A percentile compares a stretch with the other conserved stretches of the same genome.
These are phyloP conservation scores for Solanum bukasovii DNA, from an alignment of 257 asterid genomes.

Conservation along the genomic window DNA sequence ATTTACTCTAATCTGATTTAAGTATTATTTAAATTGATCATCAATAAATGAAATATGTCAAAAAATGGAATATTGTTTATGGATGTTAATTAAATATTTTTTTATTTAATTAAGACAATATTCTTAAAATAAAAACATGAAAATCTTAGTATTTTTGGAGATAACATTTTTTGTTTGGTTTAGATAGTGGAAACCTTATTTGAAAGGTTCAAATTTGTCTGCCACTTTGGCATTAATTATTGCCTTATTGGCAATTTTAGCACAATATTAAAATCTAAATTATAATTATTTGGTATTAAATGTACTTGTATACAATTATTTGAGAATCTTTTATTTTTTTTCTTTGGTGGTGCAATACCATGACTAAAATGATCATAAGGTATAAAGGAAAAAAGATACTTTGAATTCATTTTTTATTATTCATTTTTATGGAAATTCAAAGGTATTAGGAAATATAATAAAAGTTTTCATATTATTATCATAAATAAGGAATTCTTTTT, in stretches of 20 bases:
- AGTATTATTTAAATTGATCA: background rate
- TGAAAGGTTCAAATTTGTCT: constrained; percentile 1
- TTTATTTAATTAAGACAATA: background rate
- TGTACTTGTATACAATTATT: background rate
- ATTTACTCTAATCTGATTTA: background rate
- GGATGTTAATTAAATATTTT: background rate
- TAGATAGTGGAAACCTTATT: constrained; percentile 2
- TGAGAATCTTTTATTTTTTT: background rate
- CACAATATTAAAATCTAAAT: background rate
- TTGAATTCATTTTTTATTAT: background rate
- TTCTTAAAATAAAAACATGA: background rate
- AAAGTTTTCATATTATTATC: background rate
- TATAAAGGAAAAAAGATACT: background rate
- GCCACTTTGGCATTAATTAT: background rate
- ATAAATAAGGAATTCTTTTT: background rate
- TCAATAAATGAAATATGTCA: background rate
- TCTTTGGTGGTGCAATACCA: background rate
- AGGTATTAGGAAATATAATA: background rate
- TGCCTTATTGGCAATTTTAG: background rate
- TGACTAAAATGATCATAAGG: background rate
- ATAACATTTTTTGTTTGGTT: background rate
- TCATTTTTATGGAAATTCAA: background rate
- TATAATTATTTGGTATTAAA: background rate
- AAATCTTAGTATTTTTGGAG: background rate
- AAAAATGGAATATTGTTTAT: background rate